Conservation (phyloP, 768 basidiomycete genomes). For the Pluteus cervinus region DNA sequence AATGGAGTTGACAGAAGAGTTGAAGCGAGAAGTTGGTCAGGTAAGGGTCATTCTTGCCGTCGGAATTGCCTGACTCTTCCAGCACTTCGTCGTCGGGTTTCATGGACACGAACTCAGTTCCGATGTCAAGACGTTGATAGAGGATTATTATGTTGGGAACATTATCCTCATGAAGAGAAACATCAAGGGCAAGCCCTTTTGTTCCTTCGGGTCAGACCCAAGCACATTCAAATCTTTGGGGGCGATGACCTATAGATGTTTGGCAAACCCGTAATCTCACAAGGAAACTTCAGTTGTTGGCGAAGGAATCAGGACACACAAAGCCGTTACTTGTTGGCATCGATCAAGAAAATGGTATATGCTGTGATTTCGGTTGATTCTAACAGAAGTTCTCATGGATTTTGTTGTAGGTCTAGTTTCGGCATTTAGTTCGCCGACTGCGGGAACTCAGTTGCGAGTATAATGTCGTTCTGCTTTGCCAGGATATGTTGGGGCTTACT, state of each 20-base stretch:
- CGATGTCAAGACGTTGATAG: conserved; percentile 50
- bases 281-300: conserved; percentile 44
- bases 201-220: not conserved
- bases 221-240: not conserved
- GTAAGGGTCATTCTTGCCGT: conserved; percentile 15
- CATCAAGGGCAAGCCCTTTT: conserved; percentile 37
- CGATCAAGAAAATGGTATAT: conserved; percentile 66
- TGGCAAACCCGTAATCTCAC: conserved; percentile 45
- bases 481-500: not conserved
- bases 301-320: conserved; percentile 49
- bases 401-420: conserved; percentile 52
- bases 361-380: not conserved
- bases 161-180: conserved; percentile 70
- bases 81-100: conserved; percentile 74
- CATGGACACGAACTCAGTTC: conserved; percentile 48
- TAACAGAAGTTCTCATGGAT: not conserved
- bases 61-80: not conserved
- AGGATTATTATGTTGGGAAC: conserved; percentile 59
- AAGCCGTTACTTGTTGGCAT: conserved; percentile 60
- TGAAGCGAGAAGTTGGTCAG: conserved; percentile 31
- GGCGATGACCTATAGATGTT: conserved; percentile 29
- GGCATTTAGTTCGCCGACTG: conserved; percentile 49
- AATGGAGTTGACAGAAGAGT: no score
- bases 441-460: conserved; percentile 65
- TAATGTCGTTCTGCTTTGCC: not conserved